Conservation (phyloP, 1,139 yeast species). For the Insectozyma bohioensis region DNA sequence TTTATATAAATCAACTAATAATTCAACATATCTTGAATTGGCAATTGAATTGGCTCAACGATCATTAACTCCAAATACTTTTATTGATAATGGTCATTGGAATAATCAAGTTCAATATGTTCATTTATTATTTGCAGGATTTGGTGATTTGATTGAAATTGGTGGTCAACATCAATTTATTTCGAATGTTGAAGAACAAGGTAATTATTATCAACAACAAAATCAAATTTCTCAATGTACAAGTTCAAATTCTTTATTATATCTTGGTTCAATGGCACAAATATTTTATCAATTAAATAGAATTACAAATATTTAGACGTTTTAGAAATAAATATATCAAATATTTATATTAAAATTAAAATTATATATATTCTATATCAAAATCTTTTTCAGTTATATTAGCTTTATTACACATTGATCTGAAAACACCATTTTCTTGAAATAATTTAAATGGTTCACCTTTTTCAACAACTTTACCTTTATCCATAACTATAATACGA, state of each 20-base stretch:
- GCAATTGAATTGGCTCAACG: constrained; percentile 13
- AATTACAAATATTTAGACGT: neutral
- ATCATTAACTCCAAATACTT: constrained; percentile 19
- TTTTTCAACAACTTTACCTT: constrained; percentile 56
- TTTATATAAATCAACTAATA: constrained; percentile 18
- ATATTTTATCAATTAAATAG: constrained; percentile 19
- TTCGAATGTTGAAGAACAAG: constrained; percentile 23
- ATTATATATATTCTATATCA: too few species aligned
- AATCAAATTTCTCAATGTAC: constrained; percentile 1
- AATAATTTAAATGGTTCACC: constrained; percentile 48
- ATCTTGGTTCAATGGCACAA: constrained; percentile 27
- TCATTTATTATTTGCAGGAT: constrained; percentile 26
- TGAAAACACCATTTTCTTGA: constrained; percentile 26
- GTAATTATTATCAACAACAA: constrained; percentile 13
- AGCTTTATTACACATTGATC: constrained; percentile 61
- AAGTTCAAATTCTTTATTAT: constrained; percentile 17
- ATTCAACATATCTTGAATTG: constrained; percentile 17
- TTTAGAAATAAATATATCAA: neutral
- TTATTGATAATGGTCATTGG: constrained; percentile 25
- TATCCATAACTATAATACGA: constrained; percentile 52
- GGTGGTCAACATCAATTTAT: constrained; percentile 13
- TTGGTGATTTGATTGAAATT: constrained; percentile 21
- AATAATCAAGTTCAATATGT: constrained; percentile 25
- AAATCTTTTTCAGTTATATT: constrained; percentile 38
- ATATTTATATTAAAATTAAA: too few species aligned